A percentile compares a stretch with the other conserved stretches of the same genome.
Conservation (phyloP, 768 basidiomycete species). For the Termitomyces sp. region DNA sequence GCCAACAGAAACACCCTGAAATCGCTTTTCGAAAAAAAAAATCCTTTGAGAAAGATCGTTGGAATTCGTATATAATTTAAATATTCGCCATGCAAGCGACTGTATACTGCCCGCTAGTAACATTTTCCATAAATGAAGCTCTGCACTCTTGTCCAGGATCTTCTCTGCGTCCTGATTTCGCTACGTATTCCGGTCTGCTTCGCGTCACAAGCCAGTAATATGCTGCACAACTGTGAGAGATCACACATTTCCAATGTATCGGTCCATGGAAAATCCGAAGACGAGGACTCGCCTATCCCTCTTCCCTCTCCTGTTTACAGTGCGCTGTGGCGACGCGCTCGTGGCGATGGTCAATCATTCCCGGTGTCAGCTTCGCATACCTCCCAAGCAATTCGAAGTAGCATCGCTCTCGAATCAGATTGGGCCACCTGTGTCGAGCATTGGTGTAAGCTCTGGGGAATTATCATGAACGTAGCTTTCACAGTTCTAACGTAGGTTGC, state of each 20-base stretch:
- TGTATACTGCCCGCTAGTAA: neutral
- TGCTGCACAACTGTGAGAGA: neutral
- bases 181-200: neutral
- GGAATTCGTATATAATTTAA: no score
- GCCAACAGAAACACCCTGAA: no score
- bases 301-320: neutral
- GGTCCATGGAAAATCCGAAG: no score
- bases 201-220: neutral
- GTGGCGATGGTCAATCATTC: neutral
- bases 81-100: no score
- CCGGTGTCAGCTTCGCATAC: neutral
- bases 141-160: neutral
- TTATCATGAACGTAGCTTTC: neutral
- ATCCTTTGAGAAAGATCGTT: no score
- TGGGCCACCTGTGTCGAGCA: neutral
- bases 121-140: neutral
- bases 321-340: neutral
- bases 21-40: no score
- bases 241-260: no score
- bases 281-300: neutral
- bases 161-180: neutral
- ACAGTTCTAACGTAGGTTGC: neutral
- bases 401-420: neutral
- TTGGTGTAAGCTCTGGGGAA: neutral
- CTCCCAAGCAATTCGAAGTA: neutral